phyloP scores from a whole-genome alignment of 2,329 filamentous ascomycete species.

The Sporothrix pallida region DNA sequence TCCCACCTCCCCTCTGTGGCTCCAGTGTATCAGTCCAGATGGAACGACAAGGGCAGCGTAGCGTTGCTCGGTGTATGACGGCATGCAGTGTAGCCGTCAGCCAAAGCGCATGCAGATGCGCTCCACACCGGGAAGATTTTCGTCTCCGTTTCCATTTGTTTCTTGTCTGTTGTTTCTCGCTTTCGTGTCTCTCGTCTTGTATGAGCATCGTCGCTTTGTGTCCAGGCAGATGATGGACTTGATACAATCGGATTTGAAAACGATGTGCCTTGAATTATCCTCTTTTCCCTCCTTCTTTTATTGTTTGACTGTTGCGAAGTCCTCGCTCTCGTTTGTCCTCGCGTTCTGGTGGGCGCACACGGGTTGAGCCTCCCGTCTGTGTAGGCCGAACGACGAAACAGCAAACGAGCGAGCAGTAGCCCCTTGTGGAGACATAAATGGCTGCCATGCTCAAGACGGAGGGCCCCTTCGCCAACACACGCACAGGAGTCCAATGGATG shows the following conservation, averaged over 20 bases:
- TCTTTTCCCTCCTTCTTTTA: not conserved
- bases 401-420: conserved; percentile 2
- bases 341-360: conserved; percentile 6
- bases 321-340: not conserved
- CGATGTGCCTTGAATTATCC: not conserved
- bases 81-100: conserved; percentile 29
- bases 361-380: conserved; percentile 7
- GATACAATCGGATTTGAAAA: not conserved
- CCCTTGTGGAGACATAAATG: not conserved
- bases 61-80: conserved; percentile 33
- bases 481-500: not conserved
- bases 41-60: conserved; percentile 21
- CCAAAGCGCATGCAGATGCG: conserved; percentile 25
- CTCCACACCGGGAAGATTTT: conserved; percentile 22
- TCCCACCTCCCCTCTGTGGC: not conserved
- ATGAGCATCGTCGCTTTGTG: too few species aligned
- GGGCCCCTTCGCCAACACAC: not conserved
- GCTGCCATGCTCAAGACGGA: not conserved
- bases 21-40: not conserved
- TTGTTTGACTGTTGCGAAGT: not conserved
- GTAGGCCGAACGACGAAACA: conserved; percentile 11
- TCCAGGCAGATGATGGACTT: not conserved
- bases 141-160: conserved; percentile 16
- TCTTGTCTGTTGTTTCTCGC: not conserved
- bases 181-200: not conserved